Base-by-base conservation (phyloP, 139 green algal species). In the Chlorella sp. region DNA sequence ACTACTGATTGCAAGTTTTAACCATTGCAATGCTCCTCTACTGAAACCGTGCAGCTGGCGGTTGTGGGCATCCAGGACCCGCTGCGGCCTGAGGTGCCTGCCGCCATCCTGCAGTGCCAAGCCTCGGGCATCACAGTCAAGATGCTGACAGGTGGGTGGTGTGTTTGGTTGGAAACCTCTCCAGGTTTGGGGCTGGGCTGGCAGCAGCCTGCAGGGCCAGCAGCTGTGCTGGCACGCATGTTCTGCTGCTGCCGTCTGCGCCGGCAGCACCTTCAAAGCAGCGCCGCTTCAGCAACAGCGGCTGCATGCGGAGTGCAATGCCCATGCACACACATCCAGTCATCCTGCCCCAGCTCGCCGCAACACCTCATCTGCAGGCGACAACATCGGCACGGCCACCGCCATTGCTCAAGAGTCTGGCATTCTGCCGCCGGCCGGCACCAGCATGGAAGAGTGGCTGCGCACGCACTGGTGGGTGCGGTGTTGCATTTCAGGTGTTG, bases 81-180 rank as follows among this genome's bases (percentile, higher is more conserved):
- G 13, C 87, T 98, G 32, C 78, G 97, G 32, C 38, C 79, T 2
- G 95, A 96, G 67, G 96, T 97, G 34, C 85, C 91, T 0, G 83
- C 84, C 3, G 95, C 96, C 32, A 95, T 99, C 24, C 22, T 68
- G 32, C 85, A 94, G 72, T 98, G 96, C 83, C 90, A 95, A 76
- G 67, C 90, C 1, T 96, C 95, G 20, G 97, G 97, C 73, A 97
- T 99, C 84, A 89, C 85, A 0, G 97, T 99, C 32, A 94, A 96
- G 74, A 99, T 99, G 96, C 91, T 99, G 36, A 99, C 97, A 24
- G 95, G 91, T 90, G 60, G 77, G 60, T 3, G n/a, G n/a, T n/a
- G n/a, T n/a, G n/a, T n/a, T n/a, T n/a, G n/a, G n/a, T n/a, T n/a
- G n/a, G n/a, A n/a, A n/a, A n/a, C n/a, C n/a, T n/a, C n/a, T n/a